Conservation (phyloP, 2,329 filamentous ascomycete species). For the Neofusicoccum kwambonambiense region DNA sequence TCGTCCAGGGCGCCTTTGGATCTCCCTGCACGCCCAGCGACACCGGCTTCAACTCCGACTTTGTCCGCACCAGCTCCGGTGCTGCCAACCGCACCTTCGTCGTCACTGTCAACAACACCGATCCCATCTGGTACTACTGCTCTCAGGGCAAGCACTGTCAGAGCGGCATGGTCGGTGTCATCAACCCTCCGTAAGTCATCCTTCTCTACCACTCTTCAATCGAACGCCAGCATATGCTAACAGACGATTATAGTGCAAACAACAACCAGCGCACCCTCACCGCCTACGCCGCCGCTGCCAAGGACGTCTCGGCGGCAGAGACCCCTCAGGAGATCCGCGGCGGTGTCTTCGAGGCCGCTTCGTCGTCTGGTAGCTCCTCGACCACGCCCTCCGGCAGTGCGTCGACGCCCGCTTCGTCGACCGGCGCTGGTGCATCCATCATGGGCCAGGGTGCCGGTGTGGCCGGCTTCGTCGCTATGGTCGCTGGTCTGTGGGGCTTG, state of each 20-base stretch:
- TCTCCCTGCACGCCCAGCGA: slow-evolving; percentile 34
- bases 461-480: slow-evolving; percentile 1
- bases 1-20: slow-evolving; percentile 36
- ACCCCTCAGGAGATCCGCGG: slow-evolving; percentile 25
- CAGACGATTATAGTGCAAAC: slow-evolving; percentile 15
- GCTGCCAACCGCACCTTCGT: slow-evolving; percentile 31
- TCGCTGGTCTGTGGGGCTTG: slow-evolving; percentile 15
- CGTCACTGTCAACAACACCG: slow-evolving; percentile 35
- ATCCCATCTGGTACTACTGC: slow-evolving; percentile 43
- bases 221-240: too few relatives aligned
- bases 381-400: slow-evolving; percentile 22
- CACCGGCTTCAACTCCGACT: slow-evolving; percentile 40
- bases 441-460: slow-evolving; percentile 19
- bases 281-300: slow-evolving; percentile 27
- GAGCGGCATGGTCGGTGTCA: slow-evolving; percentile 40
- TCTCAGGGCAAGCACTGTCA: slow-evolving; percentile 40
- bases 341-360: slow-evolving; percentile 24
- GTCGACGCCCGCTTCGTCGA: slow-evolving; percentile 17
- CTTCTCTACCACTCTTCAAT: background rate
- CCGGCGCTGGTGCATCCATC: slow-evolving; percentile 24
- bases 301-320: slow-evolving; percentile 24
- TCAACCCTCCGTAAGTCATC: slow-evolving; percentile 37
- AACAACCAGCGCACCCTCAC: slow-evolving; percentile 22
- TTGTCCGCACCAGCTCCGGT: slow-evolving; percentile 29
- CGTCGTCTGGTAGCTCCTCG: slow-evolving; percentile 17